phyloP scores from a whole-genome alignment of 2,329 filamentous ascomycete species.

The Emmonsia crescens region DNA sequence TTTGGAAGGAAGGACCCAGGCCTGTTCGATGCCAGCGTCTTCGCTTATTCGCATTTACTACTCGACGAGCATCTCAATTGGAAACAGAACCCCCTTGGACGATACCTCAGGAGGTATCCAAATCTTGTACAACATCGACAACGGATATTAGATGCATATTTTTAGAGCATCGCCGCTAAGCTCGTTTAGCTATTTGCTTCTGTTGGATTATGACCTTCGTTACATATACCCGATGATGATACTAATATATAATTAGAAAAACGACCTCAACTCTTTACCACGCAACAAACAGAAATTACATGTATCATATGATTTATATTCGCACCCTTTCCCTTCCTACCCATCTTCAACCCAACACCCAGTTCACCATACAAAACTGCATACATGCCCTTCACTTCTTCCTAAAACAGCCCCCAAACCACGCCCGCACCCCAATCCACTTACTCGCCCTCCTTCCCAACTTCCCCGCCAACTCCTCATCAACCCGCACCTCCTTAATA shows the following conservation, averaged over 20 bases:
- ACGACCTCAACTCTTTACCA: background rate
- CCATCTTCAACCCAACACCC: background rate
- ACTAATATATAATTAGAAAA: background rate
- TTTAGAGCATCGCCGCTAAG: slow-evolving; percentile 17
- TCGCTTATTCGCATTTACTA: slow-evolving; percentile 78
- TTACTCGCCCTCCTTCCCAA: slow-evolving; percentile 53
- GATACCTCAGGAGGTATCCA: slow-evolving; percentile 45
- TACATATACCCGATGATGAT: background rate
- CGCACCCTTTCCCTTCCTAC: background rate
- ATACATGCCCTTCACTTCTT: slow-evolving; percentile 13
- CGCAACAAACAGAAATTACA: background rate
- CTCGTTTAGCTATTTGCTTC: background rate
- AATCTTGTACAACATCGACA: slow-evolving; percentile 57
- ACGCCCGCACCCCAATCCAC: slow-evolving; percentile 49
- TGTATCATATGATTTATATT: background rate
- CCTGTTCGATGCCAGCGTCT: slow-evolving; percentile 78
- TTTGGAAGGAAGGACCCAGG: slow-evolving; percentile 50
- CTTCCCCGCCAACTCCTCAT: slow-evolving; percentile 45
- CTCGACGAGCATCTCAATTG: slow-evolving; percentile 55
- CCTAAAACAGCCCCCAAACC: slow-evolving; percentile 43
- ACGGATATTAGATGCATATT: slow-evolving; percentile 46
- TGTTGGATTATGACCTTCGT: background rate
- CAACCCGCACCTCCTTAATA: slow-evolving; percentile 35
- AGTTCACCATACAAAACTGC: slow-evolving; percentile 4
- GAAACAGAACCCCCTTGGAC: slow-evolving; percentile 50